Base-by-base conservation (phyloP, 805 yeast species). In the Saccharomycopsis fibuligera region DNA sequence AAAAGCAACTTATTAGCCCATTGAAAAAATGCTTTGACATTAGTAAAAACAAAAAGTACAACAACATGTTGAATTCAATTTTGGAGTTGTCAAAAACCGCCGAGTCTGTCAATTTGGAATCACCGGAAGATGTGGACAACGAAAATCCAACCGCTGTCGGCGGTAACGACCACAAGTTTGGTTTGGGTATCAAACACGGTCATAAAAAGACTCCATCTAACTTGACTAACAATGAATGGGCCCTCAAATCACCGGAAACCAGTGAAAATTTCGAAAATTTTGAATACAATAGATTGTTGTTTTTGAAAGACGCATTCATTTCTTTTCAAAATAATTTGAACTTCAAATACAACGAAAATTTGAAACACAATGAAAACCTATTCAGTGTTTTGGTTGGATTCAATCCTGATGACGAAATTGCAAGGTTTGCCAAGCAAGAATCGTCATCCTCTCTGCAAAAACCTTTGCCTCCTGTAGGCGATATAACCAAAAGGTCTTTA, bases 281-380 rank as follows among this genome's bases (percentile, higher is more conserved):
- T 33, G 56, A 53, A 35, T 47, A 43, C 35, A 53, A 53, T 43
- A 40, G 56, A 36, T 48, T 53, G 27, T 41, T 53, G 27, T 53
- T 53, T 33, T 48, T 53, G 38, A 53, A 53, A 45, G 54, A 53
- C 24, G 51, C 36, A 5, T 45, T 53, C 37, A 44, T 53, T 30
- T 33, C 48, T 9, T 50, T 53, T 31, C 54, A 53, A 25, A 50
- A 45, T 42, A 47, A 47, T 21, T 43, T 45, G 42, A 53, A 53
- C 30, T 47, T 36, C 38, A 44, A 46, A 39, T 47, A 22, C 33
- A 53, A 50, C 38, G 52, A 47, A 30, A 50, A 50, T 24, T 44
- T 53, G n/a, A 53, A 53, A 37, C 54, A 53, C 27, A 53, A 53
- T 35, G 56, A 53, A 25, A 48, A 47, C 14, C 44, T 53, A 38